Evolutionary conservation across 208 protist genomes (phyloP).

Genomic region (Crithidia brevicula): DNA sequence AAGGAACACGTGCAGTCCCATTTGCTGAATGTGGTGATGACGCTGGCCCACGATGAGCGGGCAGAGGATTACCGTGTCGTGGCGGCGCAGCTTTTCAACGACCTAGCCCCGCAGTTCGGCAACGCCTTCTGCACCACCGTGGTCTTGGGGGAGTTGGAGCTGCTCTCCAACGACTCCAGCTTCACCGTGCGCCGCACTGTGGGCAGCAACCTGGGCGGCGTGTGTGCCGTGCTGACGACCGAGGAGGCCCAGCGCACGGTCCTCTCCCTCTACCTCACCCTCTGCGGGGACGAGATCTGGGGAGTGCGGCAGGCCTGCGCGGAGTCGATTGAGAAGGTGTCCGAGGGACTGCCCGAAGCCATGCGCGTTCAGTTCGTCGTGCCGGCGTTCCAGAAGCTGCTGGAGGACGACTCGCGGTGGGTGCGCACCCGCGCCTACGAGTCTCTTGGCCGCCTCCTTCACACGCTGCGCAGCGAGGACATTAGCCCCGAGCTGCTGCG

Average conservation of each 20-base stretch:
- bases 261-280: conserved; percentile 84
- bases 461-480: conserved; percentile 86
- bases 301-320: conserved; percentile 96
- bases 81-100: conserved; percentile 90
- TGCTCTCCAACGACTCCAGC: conserved; percentile 89
- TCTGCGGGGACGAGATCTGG: conserved; percentile 96
- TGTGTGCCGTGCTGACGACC: conserved; percentile 68
- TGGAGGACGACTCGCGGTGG: conserved; percentile 93
- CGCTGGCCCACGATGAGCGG: conserved; percentile 93
- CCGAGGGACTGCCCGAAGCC: conserved; percentile 58
- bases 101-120: conserved; percentile 84
- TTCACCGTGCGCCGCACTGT: conserved; percentile 92
- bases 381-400: conserved; percentile 66
- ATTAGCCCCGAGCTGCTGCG: conserved; percentile 85
- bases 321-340: conserved; percentile 82
- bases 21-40: conserved; percentile 89
- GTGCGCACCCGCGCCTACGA: conserved; percentile 93
- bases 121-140: conserved; percentile 60
- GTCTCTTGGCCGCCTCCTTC: conserved; percentile 90
- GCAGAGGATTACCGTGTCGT: conserved; percentile 95
- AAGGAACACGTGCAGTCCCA: conserved; percentile 85
- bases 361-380: conserved; percentile 67
- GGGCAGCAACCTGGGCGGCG: conserved; percentile 73
- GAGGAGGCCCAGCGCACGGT: conserved; percentile 64
- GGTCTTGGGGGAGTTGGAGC: conserved; percentile 85